Conservation (phyloP, 2,329 filamentous ascomycete species). For the Teratosphaeria zuluensis region DNA sequence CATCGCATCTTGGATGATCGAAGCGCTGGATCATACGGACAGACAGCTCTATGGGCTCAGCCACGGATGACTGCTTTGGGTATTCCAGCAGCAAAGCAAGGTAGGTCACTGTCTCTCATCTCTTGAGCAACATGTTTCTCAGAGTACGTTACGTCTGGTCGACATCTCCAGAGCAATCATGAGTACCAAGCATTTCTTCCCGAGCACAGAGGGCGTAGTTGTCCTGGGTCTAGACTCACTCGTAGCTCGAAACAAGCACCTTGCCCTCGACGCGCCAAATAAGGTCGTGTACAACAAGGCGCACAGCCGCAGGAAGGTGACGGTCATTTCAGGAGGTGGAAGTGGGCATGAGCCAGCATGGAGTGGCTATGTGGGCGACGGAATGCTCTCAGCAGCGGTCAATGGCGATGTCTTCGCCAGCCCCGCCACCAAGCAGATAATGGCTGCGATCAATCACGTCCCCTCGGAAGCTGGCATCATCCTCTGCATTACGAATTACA, state of each 20-base stretch:
- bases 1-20: neutral
- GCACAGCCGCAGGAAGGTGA: conserved; percentile 34
- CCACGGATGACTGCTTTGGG: neutral
- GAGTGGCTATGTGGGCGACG: conserved; percentile 40
- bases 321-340: conserved; percentile 39
- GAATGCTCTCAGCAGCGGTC: conserved; percentile 39
- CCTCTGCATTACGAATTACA: conserved; percentile 42
- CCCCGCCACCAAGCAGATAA: conserved; percentile 40
- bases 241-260: conserved; percentile 34
- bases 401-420: conserved; percentile 41
- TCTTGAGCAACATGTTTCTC: neutral
- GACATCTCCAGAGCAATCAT: conserved; percentile 23
- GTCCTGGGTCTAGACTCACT: conserved; percentile 40
- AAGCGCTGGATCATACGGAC: neutral
- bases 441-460: conserved; percentile 38
- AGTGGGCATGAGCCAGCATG: conserved; percentile 41
- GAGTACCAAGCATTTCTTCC: conserved; percentile 48
- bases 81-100: neutral
- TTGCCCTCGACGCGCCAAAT: conserved; percentile 36
- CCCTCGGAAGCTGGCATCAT: conserved; percentile 38
- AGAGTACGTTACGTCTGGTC: neutral
- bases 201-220: conserved; percentile 41
- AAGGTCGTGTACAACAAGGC: conserved; percentile 40
- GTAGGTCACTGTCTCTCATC: neutral
- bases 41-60: neutral